These are phyloP conservation scores for Ophiostoma angusticollis DNA, from an alignment of 2,329 filamentous ascomycete genomes.

Conservation along the genomic window DNA sequence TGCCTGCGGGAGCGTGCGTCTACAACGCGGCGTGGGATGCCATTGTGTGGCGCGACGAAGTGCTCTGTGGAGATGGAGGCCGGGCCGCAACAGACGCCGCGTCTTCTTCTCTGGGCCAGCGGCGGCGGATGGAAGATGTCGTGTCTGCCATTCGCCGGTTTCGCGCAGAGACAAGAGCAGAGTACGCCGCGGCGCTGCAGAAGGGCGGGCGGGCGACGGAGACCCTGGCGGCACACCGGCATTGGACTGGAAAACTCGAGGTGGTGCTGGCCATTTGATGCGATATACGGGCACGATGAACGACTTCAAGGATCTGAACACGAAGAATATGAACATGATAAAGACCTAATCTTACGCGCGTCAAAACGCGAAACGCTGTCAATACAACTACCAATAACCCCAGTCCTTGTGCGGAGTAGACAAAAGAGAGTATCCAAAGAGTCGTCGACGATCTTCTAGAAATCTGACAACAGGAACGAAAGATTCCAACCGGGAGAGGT, in stretches of 20 bases:
- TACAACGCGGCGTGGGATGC: slow-evolving; percentile 41
- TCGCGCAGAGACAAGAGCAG: slow-evolving; percentile 22
- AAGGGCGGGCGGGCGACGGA: no score
- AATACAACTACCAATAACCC: no score
- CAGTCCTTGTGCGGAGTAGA: no score
- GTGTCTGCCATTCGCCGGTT: slow-evolving; percentile 28
- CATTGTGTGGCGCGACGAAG: slow-evolving; percentile 24
- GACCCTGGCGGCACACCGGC: slow-evolving; percentile 17
- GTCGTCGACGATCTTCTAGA: neutral
- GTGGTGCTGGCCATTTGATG: slow-evolving; percentile 8
- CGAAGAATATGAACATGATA: neutral
- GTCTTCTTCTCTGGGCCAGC: no score
- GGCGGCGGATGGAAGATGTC: slow-evolving; percentile 29
- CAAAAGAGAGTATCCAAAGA: neutral
- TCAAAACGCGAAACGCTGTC: no score
- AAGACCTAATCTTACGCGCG: neutral
- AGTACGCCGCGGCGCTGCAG: slow-evolving; percentile 12
- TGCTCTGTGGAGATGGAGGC: neutral
- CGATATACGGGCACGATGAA: no score
- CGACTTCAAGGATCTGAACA: no score
- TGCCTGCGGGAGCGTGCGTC: slow-evolving; percentile 31
- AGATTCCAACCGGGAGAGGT: no score
- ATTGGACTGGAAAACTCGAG: slow-evolving; percentile 28
- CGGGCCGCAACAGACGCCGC: slow-evolving; percentile 15
- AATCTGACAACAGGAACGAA: no score